A percentile compares a stretch with the other conserved stretches of the same genome.
These are phyloP conservation scores for Aspergillus sergii DNA, from an alignment of 2,329 filamentous ascomycete species.

Conservation along the genomic window DNA sequence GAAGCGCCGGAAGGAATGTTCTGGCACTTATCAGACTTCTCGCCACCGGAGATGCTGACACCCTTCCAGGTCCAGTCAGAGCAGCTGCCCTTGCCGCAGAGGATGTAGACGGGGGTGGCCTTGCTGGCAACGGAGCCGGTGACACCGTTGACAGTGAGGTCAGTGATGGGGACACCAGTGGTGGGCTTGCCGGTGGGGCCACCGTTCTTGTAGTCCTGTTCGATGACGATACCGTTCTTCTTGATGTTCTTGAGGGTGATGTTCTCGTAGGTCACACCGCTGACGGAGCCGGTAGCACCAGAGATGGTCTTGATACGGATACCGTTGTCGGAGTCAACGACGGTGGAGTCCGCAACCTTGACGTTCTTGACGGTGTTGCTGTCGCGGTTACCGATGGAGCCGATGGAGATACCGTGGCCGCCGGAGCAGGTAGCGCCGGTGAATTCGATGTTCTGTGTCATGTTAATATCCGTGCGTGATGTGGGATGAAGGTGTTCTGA, in stretches of 20 bases:
- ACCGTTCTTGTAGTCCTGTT: constrained; percentile 61
- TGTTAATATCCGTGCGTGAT: background rate
- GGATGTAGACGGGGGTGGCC: constrained; percentile 53
- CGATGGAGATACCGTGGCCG: constrained; percentile 60
- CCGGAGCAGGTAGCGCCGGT: constrained; percentile 34
- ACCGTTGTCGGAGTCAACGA: constrained; percentile 58
- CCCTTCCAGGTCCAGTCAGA: constrained; percentile 57
- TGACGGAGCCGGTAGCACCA: constrained; percentile 55
- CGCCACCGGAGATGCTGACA: constrained; percentile 56
- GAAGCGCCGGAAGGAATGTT: constrained; percentile 43
- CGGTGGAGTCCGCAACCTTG: constrained; percentile 51
- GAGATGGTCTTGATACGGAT: constrained; percentile 62
- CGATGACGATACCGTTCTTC: constrained; percentile 59
- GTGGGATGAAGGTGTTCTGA: background rate
- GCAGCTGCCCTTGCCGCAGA: constrained; percentile 58
- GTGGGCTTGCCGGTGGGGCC: constrained; percentile 43
- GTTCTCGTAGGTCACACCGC: constrained; percentile 55
- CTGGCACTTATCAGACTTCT: constrained; percentile 45
- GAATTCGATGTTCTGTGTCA: constrained; percentile 30
- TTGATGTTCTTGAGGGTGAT: constrained; percentile 56
- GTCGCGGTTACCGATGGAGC: constrained; percentile 59
- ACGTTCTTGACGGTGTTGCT: constrained; percentile 59
- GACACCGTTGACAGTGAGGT: constrained; percentile 39
- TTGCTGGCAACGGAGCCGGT: constrained; percentile 38
- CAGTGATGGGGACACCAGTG: constrained; percentile 44